Conservation (phyloP, 495 filamentous ascomycete species). For the Podospora conica region DNA sequence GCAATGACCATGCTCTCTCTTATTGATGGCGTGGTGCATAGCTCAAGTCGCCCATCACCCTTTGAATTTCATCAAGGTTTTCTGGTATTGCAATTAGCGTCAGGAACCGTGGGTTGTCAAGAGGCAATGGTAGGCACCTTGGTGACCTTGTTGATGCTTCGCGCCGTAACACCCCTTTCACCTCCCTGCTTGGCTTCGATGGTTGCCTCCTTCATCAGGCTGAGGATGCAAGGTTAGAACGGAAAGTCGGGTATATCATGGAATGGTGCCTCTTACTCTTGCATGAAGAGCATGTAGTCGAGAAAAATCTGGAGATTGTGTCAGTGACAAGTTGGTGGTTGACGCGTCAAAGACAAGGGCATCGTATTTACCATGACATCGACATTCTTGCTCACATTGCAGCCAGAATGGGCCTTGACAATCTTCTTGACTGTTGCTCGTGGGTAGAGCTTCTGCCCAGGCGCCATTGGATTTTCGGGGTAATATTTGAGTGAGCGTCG, state of each 20-base stretch:
- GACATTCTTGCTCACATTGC: constrained; percentile 73
- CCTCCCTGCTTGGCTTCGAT: constrained; percentile 69
- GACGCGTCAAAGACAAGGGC: constrained; percentile 6
- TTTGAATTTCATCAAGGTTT: constrained; percentile 69
- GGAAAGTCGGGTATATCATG: not conserved
- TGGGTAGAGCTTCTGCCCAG: constrained; percentile 70
- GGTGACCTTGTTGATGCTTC: constrained; percentile 69
- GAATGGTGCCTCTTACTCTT: constrained; percentile 53
- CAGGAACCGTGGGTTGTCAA: constrained; percentile 5
- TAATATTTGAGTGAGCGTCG: not conserved
- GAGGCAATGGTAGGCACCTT: constrained; percentile 48
- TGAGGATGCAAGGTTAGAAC: constrained; percentile 29
- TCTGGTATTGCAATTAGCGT: constrained; percentile 37
- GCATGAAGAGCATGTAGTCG: constrained; percentile 85
- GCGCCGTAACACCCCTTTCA: constrained; percentile 65
- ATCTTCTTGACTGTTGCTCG: constrained; percentile 80
- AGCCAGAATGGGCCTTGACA: constrained; percentile 80
- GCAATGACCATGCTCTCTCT: not conserved
- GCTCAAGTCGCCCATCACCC: constrained; percentile 42
- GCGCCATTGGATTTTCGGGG: constrained; percentile 39
- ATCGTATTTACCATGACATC: constrained; percentile 67
- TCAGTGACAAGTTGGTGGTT: not conserved
- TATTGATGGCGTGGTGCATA: not conserved
- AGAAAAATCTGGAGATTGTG: constrained; percentile 61
- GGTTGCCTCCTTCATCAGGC: constrained; percentile 76